These are phyloP conservation scores for Mycothermus thermophilus DNA, from an alignment of 495 filamentous ascomycete genomes.

Conservation along the genomic window DNA sequence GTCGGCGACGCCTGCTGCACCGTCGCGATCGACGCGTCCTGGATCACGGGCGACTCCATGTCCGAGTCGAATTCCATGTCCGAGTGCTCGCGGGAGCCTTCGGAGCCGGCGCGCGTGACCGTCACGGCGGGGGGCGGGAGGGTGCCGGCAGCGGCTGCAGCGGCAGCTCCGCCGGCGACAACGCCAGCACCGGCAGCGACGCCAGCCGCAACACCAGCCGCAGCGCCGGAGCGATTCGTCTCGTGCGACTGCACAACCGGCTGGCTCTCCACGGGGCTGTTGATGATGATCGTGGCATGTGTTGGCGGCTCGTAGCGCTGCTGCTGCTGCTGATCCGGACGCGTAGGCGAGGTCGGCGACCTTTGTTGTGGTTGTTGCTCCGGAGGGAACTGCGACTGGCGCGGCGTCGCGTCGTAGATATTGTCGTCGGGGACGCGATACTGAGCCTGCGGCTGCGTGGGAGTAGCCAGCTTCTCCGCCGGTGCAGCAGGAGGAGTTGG, in stretches of 20 bases:
- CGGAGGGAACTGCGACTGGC: slow-evolving; percentile 9
- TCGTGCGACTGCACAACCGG: slow-evolving; percentile 7
- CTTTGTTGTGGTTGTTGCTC: not conserved
- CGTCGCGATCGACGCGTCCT: slow-evolving; percentile 6
- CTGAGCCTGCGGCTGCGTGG: too few relatives aligned
- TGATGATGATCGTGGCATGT: slow-evolving; percentile 4
- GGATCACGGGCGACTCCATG: slow-evolving; percentile 8
- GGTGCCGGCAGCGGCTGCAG: not conserved
- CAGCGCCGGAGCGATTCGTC: not conserved
- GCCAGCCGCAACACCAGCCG: not conserved
- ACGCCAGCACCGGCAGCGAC: not conserved
- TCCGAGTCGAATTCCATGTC: slow-evolving; percentile 5
- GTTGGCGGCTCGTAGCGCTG: not conserved
- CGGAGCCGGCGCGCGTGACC: not conserved
- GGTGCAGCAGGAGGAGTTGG: slow-evolving; percentile 1
- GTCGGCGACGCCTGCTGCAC: slow-evolving; percentile 5
- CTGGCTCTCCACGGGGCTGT: slow-evolving; percentile 4
- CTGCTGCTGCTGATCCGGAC: not conserved
- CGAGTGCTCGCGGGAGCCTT: not conserved
- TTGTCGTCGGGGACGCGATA: slow-evolving; percentile 22
- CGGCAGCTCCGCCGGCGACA: not conserved
- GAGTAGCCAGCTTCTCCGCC: slow-evolving; percentile 1
- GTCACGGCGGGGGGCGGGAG: not conserved
- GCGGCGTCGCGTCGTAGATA: slow-evolving; percentile 33
- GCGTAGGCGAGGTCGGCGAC: not conserved